Evolutionary conservation across 495 filamentous ascomycete genomes (phyloP).

Genomic region (Viridothelium virens): DNA sequence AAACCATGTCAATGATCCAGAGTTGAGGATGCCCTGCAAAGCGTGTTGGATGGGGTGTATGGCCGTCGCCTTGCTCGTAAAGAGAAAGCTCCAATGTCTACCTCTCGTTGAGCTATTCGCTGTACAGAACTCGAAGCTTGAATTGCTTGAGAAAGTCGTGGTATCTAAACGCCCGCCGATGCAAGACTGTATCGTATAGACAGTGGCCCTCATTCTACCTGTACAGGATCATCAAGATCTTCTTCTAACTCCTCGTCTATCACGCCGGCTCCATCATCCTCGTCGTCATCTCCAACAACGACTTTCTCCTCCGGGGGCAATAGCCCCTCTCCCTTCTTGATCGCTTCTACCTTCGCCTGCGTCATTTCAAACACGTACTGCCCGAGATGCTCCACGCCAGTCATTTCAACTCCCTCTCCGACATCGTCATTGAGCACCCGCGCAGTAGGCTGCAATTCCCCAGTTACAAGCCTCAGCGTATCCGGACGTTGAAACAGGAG

Average conservation of each 20-base stretch:
- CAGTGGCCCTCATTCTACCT: background rate
- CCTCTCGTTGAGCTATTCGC: too few relatives aligned
- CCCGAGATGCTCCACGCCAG: slow-evolving; percentile 85
- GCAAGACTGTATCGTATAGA: background rate
- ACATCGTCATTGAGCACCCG: slow-evolving; percentile 47
- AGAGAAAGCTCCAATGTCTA: too few relatives aligned
- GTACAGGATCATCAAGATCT: slow-evolving; percentile 6
- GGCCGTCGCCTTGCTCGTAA: too few relatives aligned
- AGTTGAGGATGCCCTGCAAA: too few relatives aligned
- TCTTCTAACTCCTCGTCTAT: slow-evolving; percentile 21
- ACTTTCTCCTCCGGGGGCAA: slow-evolving; percentile 17
- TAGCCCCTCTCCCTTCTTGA: slow-evolving; percentile 41
- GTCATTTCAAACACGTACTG: slow-evolving; percentile 99
- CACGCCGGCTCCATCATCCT: slow-evolving; percentile 30
- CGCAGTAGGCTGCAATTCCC: slow-evolving; percentile 74
- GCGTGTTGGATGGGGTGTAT: too few relatives aligned
- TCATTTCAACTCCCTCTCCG: slow-evolving; percentile 56
- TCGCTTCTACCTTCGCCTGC: slow-evolving; percentile 63
- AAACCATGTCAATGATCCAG: too few relatives aligned
- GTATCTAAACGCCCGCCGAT: background rate
- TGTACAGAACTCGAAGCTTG: too few relatives aligned
- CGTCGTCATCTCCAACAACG: slow-evolving; percentile 21
- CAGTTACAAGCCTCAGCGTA: slow-evolving; percentile 70
- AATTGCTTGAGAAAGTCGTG: background rate
- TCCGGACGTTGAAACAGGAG: slow-evolving; percentile 60